These are phyloP conservation scores for Phytophthora syringae DNA, from an alignment of 352 stramenopile genomes.

Conservation along the genomic window DNA sequence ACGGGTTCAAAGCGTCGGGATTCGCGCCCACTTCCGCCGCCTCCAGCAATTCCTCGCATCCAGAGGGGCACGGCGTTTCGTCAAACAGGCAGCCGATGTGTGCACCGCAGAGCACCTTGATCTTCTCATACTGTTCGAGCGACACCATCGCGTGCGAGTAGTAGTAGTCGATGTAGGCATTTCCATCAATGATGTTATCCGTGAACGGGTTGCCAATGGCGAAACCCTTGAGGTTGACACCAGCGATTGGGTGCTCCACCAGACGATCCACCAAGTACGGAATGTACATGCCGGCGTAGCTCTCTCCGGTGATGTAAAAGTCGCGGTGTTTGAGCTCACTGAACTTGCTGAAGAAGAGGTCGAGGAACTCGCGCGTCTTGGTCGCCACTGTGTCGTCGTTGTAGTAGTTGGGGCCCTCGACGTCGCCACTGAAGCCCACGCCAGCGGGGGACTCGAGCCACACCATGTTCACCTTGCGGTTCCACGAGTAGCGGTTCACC, in stretches of 20 bases:
- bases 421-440: slow-evolving; percentile 72
- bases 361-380: slow-evolving; percentile 82
- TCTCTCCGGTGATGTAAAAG: slow-evolving; percentile 88
- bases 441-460: slow-evolving; percentile 80
- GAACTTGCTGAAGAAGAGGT: slow-evolving; percentile 74
- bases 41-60: slow-evolving; percentile 57
- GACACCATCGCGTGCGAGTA: slow-evolving; percentile 89
- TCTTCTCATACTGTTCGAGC: slow-evolving; percentile 75
- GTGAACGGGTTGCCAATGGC: slow-evolving; percentile 83
- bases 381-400: slow-evolving; percentile 81
- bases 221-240: slow-evolving; percentile 79
- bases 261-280: slow-evolving; percentile 83
- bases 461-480: slow-evolving; percentile 79
- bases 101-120: slow-evolving; percentile 56
- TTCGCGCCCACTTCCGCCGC: slow-evolving; percentile 54
- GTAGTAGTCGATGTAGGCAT: slow-evolving; percentile 86
- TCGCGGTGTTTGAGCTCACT: slow-evolving; percentile 71
- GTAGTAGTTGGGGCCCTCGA: slow-evolving; percentile 74
- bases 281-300: slow-evolving; percentile 92
- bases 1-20: slow-evolving; percentile 66
- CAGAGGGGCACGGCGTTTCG: slow-evolving; percentile 43
- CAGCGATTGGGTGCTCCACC: slow-evolving; percentile 62
- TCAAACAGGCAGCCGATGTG: slow-evolving; percentile 72
- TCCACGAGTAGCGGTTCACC: slow-evolving; percentile 79
- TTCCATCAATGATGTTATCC: slow-evolving; percentile 63